These are phyloP conservation scores for Malus sylvestris DNA, from an alignment of 306 rosid species.

Conservation along the genomic window DNA sequence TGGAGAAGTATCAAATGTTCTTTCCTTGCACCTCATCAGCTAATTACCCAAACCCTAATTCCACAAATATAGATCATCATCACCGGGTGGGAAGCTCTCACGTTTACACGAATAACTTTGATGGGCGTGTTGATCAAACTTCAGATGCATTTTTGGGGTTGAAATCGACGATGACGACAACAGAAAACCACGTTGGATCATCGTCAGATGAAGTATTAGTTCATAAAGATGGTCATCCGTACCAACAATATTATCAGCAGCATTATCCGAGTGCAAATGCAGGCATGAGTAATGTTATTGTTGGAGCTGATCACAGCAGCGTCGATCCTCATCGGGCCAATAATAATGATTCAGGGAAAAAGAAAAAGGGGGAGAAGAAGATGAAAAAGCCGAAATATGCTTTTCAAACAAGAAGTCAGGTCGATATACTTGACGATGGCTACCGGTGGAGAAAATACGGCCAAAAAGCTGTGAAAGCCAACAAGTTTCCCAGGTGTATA, in stretches of 20 bases:
- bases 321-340: not conserved
- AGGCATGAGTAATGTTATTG: not conserved
- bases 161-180: not conserved
- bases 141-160: conserved; percentile 34
- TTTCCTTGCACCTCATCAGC: conserved; percentile 41
- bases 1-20: conserved; percentile 54
- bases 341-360: not conserved
- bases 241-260: not conserved
- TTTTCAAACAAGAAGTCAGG: conserved; percentile 54
- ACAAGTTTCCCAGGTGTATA: conserved; percentile 46
- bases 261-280: not conserved
- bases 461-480: conserved; percentile 49
- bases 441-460: conserved; percentile 78
- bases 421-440: conserved; percentile 63
- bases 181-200: not conserved
- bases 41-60: not conserved
- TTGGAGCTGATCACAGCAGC: not conserved
- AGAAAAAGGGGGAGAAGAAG: conserved; percentile 19
- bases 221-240: not conserved
- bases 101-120: not conserved
- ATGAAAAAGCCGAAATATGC: conserved; percentile 35
- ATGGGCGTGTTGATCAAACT: conserved; percentile 15
- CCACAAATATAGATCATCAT: not conserved
- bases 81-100: conserved; percentile 10
- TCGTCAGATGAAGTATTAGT: not conserved